These are phyloP conservation scores for Conoideocrella luteorostrata DNA, from an alignment of 2,329 filamentous ascomycete species.

Conservation along the genomic window DNA sequence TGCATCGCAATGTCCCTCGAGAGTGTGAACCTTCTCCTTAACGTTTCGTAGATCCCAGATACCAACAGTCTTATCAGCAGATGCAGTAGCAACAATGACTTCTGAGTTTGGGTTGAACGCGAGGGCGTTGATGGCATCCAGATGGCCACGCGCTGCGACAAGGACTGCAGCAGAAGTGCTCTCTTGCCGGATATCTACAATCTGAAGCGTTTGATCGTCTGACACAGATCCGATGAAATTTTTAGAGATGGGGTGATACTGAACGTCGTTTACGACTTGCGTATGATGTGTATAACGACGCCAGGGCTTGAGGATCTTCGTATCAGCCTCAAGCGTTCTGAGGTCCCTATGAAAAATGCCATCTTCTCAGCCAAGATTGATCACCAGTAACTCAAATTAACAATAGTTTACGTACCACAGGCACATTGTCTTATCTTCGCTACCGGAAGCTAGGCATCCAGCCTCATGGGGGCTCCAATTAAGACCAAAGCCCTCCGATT, in stretches of 20 bases:
- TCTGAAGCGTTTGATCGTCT: slow-evolving; percentile 87
- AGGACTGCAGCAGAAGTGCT: slow-evolving; percentile 62
- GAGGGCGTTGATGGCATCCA: slow-evolving; percentile 91
- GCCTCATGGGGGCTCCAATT: slow-evolving; percentile 83
- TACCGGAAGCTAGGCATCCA: slow-evolving; percentile 81
- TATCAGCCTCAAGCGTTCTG: slow-evolving; percentile 63
- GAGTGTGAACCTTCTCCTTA: slow-evolving; percentile 80
- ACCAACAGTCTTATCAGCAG: slow-evolving; percentile 89
- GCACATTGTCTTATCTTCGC: slow-evolving; percentile 84
- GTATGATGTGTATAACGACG: slow-evolving; percentile 81
- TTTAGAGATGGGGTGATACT: slow-evolving; percentile 83
- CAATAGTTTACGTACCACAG: slow-evolving; percentile 61
- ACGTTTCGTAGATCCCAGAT: slow-evolving; percentile 93
- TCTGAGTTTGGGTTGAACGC: slow-evolving; percentile 93
- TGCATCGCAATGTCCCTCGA: slow-evolving; percentile 81
- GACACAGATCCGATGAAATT: slow-evolving; percentile 88
- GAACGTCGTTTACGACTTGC: slow-evolving; percentile 92
- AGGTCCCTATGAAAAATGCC: slow-evolving; percentile 58
- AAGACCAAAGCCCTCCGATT: slow-evolving; percentile 82
- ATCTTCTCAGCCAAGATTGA: neutral
- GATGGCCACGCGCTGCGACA: slow-evolving; percentile 67
- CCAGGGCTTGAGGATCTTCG: slow-evolving; percentile 62
- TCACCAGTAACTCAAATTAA: neutral
- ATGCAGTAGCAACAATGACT: slow-evolving; percentile 83
- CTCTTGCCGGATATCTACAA: slow-evolving; percentile 74